These are phyloP conservation scores for Hapsidospora chrysogenum DNA, from an alignment of 495 filamentous ascomycete species.

Conservation along the genomic window DNA sequence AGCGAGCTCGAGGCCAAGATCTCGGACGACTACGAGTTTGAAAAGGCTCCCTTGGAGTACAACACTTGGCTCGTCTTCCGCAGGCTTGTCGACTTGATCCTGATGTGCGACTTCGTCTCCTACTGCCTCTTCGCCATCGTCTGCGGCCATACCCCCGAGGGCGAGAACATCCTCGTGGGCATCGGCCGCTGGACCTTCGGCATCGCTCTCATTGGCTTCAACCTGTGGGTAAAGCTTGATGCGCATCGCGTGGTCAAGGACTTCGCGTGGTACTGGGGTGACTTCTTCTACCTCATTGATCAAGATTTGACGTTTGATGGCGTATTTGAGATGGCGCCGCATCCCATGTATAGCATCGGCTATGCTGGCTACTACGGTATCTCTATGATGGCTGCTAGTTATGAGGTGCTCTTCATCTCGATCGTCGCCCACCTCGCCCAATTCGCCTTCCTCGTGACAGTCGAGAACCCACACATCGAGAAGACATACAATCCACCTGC, in stretches of 20 bases:
- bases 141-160: conserved; percentile 55
- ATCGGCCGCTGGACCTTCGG: conserved; percentile 67
- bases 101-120: conserved; percentile 96
- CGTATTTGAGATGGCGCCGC: conserved; percentile 97
- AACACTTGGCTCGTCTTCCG: conserved; percentile 97
- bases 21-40: conserved; percentile 83
- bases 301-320: conserved; percentile 96
- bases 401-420: conserved; percentile 90
- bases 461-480: conserved; percentile 97
- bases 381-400: conserved; percentile 96
- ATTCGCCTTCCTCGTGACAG: conserved; percentile 73
- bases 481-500: conserved; percentile 91
- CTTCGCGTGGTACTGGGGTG: conserved; percentile 99
- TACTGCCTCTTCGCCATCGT: conserved; percentile 92
- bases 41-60: conserved; percentile 86
- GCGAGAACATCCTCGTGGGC: conserved; percentile 53
- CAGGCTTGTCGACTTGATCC: conserved; percentile 82
- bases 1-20: conserved; percentile 88
- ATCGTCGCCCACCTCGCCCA: conserved; percentile 89
- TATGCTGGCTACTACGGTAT: conserved; percentile 98
- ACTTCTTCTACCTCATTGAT: conserved; percentile 98
- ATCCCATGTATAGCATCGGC: conserved; percentile 98
- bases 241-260: conserved; percentile 98
- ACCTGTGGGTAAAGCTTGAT: conserved; percentile 97
- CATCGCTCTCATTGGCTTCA: conserved; percentile 72